A percentile compares a stretch with the other conserved stretches of the same genome.
phyloP scores from a whole-genome alignment of 140 eudicot species.

The Flaveria floridana region DNA sequence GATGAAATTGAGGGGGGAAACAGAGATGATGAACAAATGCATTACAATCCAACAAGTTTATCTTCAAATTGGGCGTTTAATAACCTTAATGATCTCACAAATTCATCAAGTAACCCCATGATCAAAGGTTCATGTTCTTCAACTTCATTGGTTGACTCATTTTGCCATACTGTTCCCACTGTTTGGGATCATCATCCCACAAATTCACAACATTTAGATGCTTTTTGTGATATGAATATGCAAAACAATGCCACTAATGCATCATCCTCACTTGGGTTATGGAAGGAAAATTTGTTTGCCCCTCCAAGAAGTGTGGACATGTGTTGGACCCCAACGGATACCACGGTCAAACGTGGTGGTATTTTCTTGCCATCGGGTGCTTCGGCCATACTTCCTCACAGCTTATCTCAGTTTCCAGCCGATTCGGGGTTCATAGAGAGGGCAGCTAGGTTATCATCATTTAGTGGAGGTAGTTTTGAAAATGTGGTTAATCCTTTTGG shows the following conservation, averaged over 20 bases:
- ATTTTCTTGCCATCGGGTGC: constrained; percentile 45
- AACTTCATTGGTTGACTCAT: constrained; percentile 51
- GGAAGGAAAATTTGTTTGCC: constrained; percentile 34
- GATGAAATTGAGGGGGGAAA: constrained; percentile 56
- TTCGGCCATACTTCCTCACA: constrained; percentile 53
- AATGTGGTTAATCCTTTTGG: constrained; percentile 61
- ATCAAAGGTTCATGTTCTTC: constrained; percentile 51
- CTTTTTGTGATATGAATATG: constrained; percentile 45
- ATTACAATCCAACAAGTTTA: constrained; percentile 45
- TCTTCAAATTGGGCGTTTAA: constrained; percentile 54
- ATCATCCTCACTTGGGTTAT: constrained; percentile 38
- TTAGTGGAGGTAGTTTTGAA: constrained; percentile 63
- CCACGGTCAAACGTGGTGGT: constrained; percentile 46
- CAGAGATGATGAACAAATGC: constrained; percentile 47
- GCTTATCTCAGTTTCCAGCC: constrained; percentile 68
- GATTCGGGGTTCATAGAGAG: constrained; percentile 78
- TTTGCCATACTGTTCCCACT: constrained; percentile 4
- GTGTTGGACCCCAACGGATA: constrained; percentile 50
- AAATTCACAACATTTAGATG: constrained; percentile 47
- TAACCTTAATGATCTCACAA: constrained; percentile 38
- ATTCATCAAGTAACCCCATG: constrained; percentile 53
- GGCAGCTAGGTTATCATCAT: constrained; percentile 72
- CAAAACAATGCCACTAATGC: constrained; percentile 48
- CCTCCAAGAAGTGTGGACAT: constrained; percentile 37
- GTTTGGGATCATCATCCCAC: constrained; percentile 58